Conservation (phyloP, 805 yeast species). For the Isabelozyma heimii region DNA sequence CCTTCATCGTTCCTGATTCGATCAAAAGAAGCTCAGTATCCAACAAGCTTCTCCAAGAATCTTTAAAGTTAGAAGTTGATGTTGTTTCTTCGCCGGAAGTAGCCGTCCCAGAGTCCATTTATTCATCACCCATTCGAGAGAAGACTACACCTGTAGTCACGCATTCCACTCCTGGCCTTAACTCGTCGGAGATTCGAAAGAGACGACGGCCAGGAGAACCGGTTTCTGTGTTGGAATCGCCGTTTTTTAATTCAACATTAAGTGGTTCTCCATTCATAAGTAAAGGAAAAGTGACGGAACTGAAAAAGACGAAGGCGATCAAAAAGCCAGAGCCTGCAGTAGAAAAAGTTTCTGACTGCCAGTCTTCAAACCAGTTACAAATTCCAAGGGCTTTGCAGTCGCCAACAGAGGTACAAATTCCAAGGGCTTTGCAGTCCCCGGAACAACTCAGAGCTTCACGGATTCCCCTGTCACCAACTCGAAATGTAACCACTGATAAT, state of each 20-base stretch:
- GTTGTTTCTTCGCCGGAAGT: not conserved
- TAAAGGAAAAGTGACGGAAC: not conserved
- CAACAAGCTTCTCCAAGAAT: not conserved
- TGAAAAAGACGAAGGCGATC: not conserved
- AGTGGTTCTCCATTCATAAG: slow-evolving; percentile 13
- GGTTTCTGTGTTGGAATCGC: slow-evolving; percentile 31
- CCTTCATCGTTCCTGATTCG: not conserved
- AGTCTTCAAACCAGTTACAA: not conserved
- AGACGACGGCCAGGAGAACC: slow-evolving; percentile 35
- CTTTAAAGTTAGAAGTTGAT: not conserved
- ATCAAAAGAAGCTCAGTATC: not conserved
- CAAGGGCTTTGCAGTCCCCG: not conserved
- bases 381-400: no score
- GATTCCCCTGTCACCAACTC: not conserved
- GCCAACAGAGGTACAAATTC: no score
- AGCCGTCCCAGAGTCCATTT: not conserved
- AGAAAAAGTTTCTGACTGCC: not conserved
- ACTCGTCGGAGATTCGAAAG: slow-evolving; percentile 1
- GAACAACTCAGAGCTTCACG: no score
- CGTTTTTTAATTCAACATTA: slow-evolving; percentile 25
- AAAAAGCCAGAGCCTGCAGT: not conserved
- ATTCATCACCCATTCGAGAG: not conserved
- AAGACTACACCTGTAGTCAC: not conserved
- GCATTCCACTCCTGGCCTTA: not conserved
- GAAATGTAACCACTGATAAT: not conserved